Percentiles rank a stretch among this genome's conserved stretches.
Conservation (phyloP, 345 rosid species). For the Dovyalis caffra region DNA sequence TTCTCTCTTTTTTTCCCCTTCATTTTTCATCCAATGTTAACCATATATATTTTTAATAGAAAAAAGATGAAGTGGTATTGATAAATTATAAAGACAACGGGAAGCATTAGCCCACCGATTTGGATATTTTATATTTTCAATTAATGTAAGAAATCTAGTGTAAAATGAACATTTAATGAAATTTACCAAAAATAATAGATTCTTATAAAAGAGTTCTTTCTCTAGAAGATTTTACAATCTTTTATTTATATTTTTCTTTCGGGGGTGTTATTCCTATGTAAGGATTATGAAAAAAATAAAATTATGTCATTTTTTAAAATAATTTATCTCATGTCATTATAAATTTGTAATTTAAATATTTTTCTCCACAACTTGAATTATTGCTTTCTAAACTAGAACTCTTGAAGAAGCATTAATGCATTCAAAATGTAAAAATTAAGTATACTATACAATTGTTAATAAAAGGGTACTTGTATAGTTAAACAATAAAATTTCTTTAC, state of each 20-base stretch:
- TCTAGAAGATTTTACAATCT: constrained; percentile 25
- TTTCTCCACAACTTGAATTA: background rate
- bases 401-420: background rate
- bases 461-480: background rate
- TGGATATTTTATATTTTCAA: no score
- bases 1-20: background rate
- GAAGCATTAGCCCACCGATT: background rate
- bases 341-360: background rate
- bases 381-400: background rate
- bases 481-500: background rate
- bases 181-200: constrained; percentile 18
- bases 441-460: background rate
- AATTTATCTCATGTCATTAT: background rate
- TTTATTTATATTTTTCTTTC: constrained; percentile 4
- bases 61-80: background rate
- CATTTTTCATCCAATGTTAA: background rate
- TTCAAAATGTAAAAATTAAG: background rate
- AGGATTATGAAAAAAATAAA: background rate
- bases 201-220: constrained; percentile 17
- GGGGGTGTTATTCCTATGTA: constrained; percentile 12
- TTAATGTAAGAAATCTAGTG: constrained; percentile 33
- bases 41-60: background rate
- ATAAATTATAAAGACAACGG: background rate
- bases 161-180: constrained; percentile 21
- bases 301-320: no score